A percentile compares a stretch with the other conserved stretches of the same genome.
Evolutionary conservation across 805 yeast genomes (phyloP).

Genomic region (Ogataea kodamae): DNA sequence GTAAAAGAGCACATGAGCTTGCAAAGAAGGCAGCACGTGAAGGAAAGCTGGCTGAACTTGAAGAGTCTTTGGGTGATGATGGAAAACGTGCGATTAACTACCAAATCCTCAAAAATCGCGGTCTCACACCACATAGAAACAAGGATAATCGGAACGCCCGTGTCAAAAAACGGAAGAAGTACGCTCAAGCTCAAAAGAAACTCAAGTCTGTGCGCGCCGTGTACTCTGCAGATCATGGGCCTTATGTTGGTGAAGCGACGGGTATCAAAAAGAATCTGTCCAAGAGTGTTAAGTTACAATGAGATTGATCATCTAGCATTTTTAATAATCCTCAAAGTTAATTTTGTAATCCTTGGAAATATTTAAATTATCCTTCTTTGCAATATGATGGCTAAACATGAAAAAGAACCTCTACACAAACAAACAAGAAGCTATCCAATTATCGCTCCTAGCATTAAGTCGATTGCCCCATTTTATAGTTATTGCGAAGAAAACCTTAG

Average conservation of each 20-base stretch:
- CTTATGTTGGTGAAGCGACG: constrained; percentile 91
- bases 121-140: constrained; percentile 88
- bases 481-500: constrained; percentile 1
- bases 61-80: constrained; percentile 62
- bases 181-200: constrained; percentile 91
- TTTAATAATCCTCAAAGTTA: too few species aligned
- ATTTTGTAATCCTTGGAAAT: too few species aligned
- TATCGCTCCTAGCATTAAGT: constrained; percentile 4
- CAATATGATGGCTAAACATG: constrained; percentile 1
- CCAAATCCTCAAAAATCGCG: constrained; percentile 94
- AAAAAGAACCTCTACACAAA: neutral
- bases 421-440: constrained; percentile 1
- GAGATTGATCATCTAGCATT: too few species aligned
- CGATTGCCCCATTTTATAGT: constrained; percentile 4
- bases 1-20: constrained; percentile 59
- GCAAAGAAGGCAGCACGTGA: constrained; percentile 81
- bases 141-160: constrained; percentile 94
- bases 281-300: constrained; percentile 77
- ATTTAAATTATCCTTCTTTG: constrained; percentile 2
- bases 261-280: constrained; percentile 95
- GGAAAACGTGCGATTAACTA: constrained; percentile 95
- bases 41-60: constrained; percentile 73
- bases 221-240: constrained; percentile 68
- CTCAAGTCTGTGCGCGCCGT: constrained; percentile 87
- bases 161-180: constrained; percentile 97